Evolutionary conservation across 768 basidiomycete species (phyloP), one percentile per base, ranked within the genome.

Genomic region (Leucosporidium yakuticum): DNA sequence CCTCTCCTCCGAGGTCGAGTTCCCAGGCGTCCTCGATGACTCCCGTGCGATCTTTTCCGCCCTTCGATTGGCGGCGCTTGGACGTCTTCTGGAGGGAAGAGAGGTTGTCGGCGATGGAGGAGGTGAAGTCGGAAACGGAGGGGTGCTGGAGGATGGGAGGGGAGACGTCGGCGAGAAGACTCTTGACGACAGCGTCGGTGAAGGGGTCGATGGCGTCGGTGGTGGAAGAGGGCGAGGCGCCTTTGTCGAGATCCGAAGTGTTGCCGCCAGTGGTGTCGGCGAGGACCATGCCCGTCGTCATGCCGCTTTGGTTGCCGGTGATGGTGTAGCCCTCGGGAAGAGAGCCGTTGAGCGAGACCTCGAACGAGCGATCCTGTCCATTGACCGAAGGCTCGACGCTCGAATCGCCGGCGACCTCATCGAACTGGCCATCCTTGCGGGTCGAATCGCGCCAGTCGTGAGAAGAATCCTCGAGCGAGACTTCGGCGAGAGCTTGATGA

Each of bases 161-260:
- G 82, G 65, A 83, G 83, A 5, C 53, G 5, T 19, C 9, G 1
- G 86, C 84, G 29, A 98, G 81, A 15, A 94, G 77, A 0, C 83
- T 81, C 0, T 83, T 81, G 29, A 91, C 74, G 63, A 90, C 85
- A 2, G 84, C 78, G 6, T 83, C 82, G 69, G 90, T 87, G 74
- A 88, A 89, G 4, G 94, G 74, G 62, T 75, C 54, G 68, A 74
- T 21, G 53, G 61, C 47, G n/a, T 23, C 25, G 27, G 60, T 31
- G 60, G 12, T n/a, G 31, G 60, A 17, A n/a, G 36, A 32, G 48
- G 21, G 5, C 15, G n/a, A 17, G 29, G 44, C 32, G 8, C 44
- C 89, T 77, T 90, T 88, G 81, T 92, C 95, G 9, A 93, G 92
- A 74, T 95, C 94, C 4, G 87, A 83, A 25, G 89, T 86, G 23